phyloP scores from a whole-genome alignment of 139 green algal species.

The Chlamydomonas urium region DNA sequence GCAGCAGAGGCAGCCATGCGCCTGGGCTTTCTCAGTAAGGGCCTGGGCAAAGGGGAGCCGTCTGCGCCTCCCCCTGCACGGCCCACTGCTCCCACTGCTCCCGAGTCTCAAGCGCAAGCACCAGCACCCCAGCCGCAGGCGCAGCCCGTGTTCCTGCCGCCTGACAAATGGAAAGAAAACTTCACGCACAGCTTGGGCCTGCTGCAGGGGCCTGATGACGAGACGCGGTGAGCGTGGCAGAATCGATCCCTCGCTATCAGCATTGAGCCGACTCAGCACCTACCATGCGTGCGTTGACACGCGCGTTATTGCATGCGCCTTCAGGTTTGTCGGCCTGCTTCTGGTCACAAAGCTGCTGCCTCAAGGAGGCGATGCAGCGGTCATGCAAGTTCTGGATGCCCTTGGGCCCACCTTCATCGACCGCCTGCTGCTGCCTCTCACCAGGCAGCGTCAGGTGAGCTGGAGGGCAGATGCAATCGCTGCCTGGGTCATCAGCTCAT shows the following conservation, averaged over 20 bases:
- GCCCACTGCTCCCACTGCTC: not conserved
- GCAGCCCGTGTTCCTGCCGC: no score
- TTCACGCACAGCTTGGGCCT: constrained; percentile 52
- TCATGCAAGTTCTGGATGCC: constrained; percentile 43
- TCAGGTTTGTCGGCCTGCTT: constrained; percentile 74
- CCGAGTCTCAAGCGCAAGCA: not conserved
- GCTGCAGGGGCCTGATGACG: constrained; percentile 35
- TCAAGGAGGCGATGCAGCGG: constrained; percentile 24
- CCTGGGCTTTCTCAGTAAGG: no score
- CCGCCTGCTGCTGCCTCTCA: constrained; percentile 64
- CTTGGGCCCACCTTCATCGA: constrained; percentile 55
- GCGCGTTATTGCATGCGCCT: no score
- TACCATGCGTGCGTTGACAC: no score
- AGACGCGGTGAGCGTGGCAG: constrained; percentile 26
- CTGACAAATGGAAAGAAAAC: constrained; percentile 11
- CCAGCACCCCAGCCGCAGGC: no score
- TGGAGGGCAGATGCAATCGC: no score
- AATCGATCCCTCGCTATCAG: no score
- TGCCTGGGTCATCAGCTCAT: no score
- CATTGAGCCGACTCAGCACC: no score
- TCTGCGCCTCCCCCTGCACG: no score
- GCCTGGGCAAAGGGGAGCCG: no score
- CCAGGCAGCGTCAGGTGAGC: constrained; percentile 4
- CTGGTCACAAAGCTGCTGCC: constrained; percentile 66
- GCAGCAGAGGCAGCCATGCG: no score